Base-by-base conservation (phyloP, 2,329 filamentous ascomycete genomes). In the Meredithiella fracta region DNA sequence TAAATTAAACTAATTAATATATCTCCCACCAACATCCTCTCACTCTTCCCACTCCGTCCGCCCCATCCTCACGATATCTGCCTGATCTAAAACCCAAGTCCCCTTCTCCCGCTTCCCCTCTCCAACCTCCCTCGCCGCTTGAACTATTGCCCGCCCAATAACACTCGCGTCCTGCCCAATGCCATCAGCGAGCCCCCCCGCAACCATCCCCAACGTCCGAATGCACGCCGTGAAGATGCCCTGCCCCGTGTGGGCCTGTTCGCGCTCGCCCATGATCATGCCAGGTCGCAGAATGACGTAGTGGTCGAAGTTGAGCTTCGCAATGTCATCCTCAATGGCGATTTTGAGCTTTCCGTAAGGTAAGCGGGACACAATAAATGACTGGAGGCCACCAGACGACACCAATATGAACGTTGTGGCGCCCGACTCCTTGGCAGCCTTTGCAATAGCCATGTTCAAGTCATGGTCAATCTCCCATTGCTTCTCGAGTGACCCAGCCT, bases 381-480 rank as follows among this genome's bases (percentile, higher is more conserved):
- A 65, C 20, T 72, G 68, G 1, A 70, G 75, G 56, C 76, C 75
- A 1, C 63, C 70, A 22, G 76, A 74, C 0, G 84, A 89, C 56
- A 94, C 75, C 60, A 94, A 81, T 22, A 96, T 82, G 64, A 85
- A 94, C 1, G 83, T 83, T 61, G 79, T 79, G 9, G 79, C 77
- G 37, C 87, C 87, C 0, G 82, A 79, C 3, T 75, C 76, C 65
- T 83, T 86, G 47, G 90, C 87, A 0, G 84, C 81, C 59, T 77
- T 76, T 2, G 86, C 89, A 23, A 94, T 74, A 61, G 83, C 82
- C 51, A 94, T 68, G 68, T 94, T 94, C 47, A 95, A 73, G 64
- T 92, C 88, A 65, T 89, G 79, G 70, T 96, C 91, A 61, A 96
- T 86, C 65, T 86, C 85, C 71, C 87, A 85, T 70, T 96, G 91